These are phyloP conservation scores for Lyophyllum semitale DNA, from an alignment of 768 basidiomycete genomes.

Conservation along the genomic window DNA sequence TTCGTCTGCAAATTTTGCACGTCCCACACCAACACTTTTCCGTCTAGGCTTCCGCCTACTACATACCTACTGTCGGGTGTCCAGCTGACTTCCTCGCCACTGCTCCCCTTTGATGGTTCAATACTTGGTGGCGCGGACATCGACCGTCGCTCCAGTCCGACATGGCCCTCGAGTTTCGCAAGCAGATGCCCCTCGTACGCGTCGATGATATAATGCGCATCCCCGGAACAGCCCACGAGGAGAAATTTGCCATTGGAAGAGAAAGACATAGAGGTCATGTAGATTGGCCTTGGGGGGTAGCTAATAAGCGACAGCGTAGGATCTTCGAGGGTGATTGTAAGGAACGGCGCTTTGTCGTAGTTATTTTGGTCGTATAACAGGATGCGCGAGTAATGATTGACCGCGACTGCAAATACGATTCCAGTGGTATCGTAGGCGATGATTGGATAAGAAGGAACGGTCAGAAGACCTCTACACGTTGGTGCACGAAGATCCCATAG, in stretches of 20 bases:
- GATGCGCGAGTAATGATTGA: conserved; percentile 81
- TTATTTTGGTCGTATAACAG: conserved; percentile 84
- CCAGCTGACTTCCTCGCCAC: conserved; percentile 94
- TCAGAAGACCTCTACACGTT: conserved; percentile 75
- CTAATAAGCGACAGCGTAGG: conserved; percentile 71
- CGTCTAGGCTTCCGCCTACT: conserved; percentile 82
- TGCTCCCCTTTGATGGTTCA: conserved; percentile 74
- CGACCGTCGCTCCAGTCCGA: conserved; percentile 77
- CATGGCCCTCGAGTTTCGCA: conserved; percentile 83
- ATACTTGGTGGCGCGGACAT: conserved; percentile 51
- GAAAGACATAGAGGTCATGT: conserved; percentile 90
- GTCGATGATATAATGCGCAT: conserved; percentile 92
- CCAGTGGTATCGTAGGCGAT: conserved; percentile 85
- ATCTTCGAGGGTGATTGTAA: conserved; percentile 81
- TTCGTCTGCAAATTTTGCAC: conserved; percentile 60
- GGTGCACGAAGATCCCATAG: conserved; percentile 92
- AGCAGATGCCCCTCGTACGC: conserved; percentile 84
- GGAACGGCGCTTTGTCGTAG: conserved; percentile 92
- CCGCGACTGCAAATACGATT: conserved; percentile 82
- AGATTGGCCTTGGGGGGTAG: conserved; percentile 85
- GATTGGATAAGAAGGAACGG: conserved; percentile 73
- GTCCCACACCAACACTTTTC: conserved; percentile 88
- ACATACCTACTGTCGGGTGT: conserved; percentile 93
- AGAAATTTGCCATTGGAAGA: conserved; percentile 89
- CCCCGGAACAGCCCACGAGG: conserved; percentile 89